phyloP scores from a whole-genome alignment of 23 red algal species.

The Gracilaria gracilis region DNA sequence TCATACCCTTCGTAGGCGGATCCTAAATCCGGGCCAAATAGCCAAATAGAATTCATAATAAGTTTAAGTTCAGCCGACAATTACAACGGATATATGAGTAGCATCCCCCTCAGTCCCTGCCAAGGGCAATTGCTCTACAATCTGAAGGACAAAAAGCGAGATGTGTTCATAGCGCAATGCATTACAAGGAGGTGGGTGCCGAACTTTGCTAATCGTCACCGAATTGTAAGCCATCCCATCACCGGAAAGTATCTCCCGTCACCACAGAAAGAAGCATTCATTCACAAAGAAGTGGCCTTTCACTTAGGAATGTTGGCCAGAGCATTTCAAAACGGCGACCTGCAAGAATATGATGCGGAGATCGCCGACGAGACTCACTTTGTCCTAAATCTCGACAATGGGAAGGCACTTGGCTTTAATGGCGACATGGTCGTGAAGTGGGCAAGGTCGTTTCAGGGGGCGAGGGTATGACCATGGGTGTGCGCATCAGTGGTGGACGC shows the following conservation, averaged over 20 bases:
- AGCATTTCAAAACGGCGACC: background rate
- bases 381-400: background rate
- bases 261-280: background rate
- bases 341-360: slow-evolving; percentile 2
- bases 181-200: too few species aligned
- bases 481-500: background rate
- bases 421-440: background rate
- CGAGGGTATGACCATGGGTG: background rate
- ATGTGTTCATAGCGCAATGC: too few species aligned
- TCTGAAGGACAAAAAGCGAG: too few species aligned
- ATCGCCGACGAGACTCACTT: background rate
- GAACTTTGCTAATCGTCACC: too few species aligned
- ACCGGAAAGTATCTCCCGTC: background rate
- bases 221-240: too few species aligned
- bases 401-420: background rate
- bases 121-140: too few species aligned
- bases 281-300: slow-evolving; percentile 22
- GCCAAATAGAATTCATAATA: too few species aligned
- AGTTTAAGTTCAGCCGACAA: too few species aligned
- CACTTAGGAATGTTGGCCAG: slow-evolving; percentile 9
- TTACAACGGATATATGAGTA: too few species aligned
- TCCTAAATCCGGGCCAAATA: too few species aligned
- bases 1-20: too few species aligned
- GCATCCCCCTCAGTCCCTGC: too few species aligned
- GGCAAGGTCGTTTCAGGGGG: background rate